Percentiles rank a stretch among this genome's conserved stretches.
These are phyloP conservation scores for Cicer yamashitae DNA, from an alignment of 306 rosid genomes.

Conservation along the genomic window DNA sequence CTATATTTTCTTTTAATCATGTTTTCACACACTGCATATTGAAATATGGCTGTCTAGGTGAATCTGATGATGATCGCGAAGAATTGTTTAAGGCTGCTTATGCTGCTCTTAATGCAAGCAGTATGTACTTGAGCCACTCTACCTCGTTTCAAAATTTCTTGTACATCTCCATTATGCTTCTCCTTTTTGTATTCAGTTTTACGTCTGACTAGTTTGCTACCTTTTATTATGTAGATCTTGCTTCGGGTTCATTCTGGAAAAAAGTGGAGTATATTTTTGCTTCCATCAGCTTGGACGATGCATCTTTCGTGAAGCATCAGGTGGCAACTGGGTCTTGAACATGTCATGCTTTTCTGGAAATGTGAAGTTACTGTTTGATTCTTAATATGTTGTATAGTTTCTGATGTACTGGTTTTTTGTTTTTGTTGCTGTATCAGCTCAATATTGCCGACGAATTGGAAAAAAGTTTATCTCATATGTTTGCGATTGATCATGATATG, in stretches of 20 bases:
- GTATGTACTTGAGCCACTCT: slow-evolving; percentile 61
- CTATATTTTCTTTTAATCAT: slow-evolving; percentile 17
- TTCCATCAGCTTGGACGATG: slow-evolving; percentile 67
- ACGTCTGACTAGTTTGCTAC: slow-evolving; percentile 45
- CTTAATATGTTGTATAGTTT: slow-evolving; percentile 25
- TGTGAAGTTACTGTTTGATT: slow-evolving; percentile 33
- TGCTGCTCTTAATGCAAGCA: slow-evolving; percentile 69
- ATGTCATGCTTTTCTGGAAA: slow-evolving; percentile 12
- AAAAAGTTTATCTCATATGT: slow-evolving; percentile 63
- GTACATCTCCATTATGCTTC: slow-evolving; percentile 22
- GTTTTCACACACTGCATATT: slow-evolving; percentile 38
- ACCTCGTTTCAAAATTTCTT: slow-evolving; percentile 12
- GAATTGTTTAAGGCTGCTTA: slow-evolving; percentile 75
- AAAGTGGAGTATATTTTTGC: slow-evolving; percentile 75
- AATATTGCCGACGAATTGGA: slow-evolving; percentile 69
- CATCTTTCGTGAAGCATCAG: slow-evolving; percentile 78
- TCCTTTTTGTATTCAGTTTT: slow-evolving; percentile 19
- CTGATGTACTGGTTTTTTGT: slow-evolving; percentile 39
- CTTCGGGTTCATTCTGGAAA: slow-evolving; percentile 81
- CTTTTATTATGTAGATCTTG: slow-evolving; percentile 61
- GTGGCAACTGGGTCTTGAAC: slow-evolving; percentile 54
- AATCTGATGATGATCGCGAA: slow-evolving; percentile 80
- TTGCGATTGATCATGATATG: slow-evolving; percentile 60
- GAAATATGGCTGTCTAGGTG: slow-evolving; percentile 66
- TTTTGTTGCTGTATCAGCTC: slow-evolving; percentile 61